Percentiles rank a stretch among this genome's conserved stretches.
Evolutionary conservation across 2,329 filamentous ascomycete genomes (phyloP).

Genomic region (Fusarium sp.): DNA sequence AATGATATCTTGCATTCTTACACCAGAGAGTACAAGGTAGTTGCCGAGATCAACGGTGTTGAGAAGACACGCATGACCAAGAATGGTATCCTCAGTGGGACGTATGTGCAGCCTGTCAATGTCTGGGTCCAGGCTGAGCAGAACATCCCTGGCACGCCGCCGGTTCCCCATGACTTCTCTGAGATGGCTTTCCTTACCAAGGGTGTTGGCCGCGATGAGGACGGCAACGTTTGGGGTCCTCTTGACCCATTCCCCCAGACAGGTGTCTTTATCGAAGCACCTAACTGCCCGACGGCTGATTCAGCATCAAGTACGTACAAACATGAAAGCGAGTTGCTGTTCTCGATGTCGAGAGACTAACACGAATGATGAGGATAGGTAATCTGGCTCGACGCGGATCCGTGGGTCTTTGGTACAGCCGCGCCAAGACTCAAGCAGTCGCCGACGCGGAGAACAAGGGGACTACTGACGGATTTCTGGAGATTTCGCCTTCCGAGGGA

Average conservation of each 20-base stretch:
- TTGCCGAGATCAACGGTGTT: conserved; percentile 49
- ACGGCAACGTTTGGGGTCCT: conserved; percentile 52
- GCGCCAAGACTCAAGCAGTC: background rate
- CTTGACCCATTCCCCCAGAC: conserved; percentile 53
- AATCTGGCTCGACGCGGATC: background rate
- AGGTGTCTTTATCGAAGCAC: conserved; percentile 47
- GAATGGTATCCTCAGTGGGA: conserved; percentile 50
- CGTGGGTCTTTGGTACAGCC: background rate
- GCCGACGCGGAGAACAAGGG: background rate
- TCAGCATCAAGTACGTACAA: background rate
- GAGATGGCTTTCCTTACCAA: conserved; percentile 50
- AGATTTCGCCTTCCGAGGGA: background rate
- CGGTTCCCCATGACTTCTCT: conserved; percentile 50
- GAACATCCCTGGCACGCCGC: conserved; percentile 49
- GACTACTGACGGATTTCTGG: background rate
- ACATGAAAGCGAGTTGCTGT: background rate
- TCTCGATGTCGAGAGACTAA: background rate
- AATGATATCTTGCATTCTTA: conserved; percentile 48
- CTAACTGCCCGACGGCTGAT: background rate
- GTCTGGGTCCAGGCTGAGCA: conserved; percentile 52
- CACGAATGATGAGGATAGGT: background rate
- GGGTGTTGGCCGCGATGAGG: conserved; percentile 50
- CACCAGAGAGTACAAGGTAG: conserved; percentile 50
- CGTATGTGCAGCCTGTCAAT: conserved; percentile 51
- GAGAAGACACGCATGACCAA: conserved; percentile 46